These are phyloP conservation scores for Pyrenula aspistea DNA, from an alignment of 495 filamentous ascomycete genomes.

Conservation along the genomic window DNA sequence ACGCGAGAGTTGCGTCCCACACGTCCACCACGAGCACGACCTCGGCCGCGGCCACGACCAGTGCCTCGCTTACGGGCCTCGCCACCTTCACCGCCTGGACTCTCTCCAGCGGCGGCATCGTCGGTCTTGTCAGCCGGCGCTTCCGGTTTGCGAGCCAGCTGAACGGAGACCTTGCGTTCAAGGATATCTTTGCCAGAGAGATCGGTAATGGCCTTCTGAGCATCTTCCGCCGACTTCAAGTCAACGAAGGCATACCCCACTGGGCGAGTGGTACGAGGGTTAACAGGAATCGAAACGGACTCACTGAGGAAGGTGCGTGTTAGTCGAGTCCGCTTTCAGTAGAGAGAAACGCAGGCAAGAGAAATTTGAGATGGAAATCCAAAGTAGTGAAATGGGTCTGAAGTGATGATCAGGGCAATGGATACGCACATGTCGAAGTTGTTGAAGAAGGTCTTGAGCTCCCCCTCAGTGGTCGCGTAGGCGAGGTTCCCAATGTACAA, in stretches of 20 bases:
- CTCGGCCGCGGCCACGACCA: constrained; percentile 64
- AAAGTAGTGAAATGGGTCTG: constrained; percentile 3
- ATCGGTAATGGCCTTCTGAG: constrained; percentile 83
- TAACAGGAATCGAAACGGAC: constrained; percentile 95
- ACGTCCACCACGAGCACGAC: constrained; percentile 55
- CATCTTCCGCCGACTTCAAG: constrained; percentile 84
- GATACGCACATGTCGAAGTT: constrained; percentile 88
- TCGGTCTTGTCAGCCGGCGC: constrained; percentile 65
- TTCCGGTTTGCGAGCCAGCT: constrained; percentile 96
- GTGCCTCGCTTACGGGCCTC: constrained; percentile 75
- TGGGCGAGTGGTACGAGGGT: constrained; percentile 93
- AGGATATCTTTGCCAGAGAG: constrained; percentile 95
- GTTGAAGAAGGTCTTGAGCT: constrained; percentile 99
- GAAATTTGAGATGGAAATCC: constrained; percentile 2
- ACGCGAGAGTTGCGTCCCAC: constrained; percentile 51
- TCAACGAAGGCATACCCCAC: constrained; percentile 99
- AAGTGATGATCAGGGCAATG: not conserved
- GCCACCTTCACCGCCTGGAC: constrained; percentile 52
- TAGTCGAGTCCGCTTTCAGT: constrained; percentile 3
- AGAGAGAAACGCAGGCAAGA: not conserved
- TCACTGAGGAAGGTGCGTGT: constrained; percentile 47
- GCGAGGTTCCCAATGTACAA: constrained; percentile 99
- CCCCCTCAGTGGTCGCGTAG: constrained; percentile 98
- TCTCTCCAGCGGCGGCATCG: constrained; percentile 37
- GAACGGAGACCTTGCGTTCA: constrained; percentile 96